Percentiles rank a stretch among this genome's conserved stretches.
Conservation (phyloP, 768 basidiomycete species). For the Suillus lakei region DNA sequence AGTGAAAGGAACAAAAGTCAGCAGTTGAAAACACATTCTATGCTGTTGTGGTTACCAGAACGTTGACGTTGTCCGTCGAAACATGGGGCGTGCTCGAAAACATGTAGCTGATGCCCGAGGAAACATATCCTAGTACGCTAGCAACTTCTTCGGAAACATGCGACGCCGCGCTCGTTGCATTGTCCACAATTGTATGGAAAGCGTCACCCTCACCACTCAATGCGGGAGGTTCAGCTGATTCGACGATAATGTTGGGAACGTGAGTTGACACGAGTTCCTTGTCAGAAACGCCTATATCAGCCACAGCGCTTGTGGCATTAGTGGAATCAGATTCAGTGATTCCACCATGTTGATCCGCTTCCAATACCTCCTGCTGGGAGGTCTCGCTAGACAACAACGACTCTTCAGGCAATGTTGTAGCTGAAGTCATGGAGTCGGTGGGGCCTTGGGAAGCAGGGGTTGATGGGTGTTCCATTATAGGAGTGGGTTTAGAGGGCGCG, state of each 20-base stretch:
- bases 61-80: background rate
- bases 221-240: background rate
- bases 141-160: background rate
- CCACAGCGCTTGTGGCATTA: background rate
- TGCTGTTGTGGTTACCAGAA: background rate
- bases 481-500: constrained; percentile 51
- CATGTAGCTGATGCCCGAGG: background rate
- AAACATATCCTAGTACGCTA: background rate
- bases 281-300: background rate
- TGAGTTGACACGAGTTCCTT: background rate
- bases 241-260: background rate
- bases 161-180: background rate
- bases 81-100: background rate
- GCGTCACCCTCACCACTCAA: background rate
- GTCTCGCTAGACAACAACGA: background rate
- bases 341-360: background rate
- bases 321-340: constrained; percentile 4
- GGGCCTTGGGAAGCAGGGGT: background rate
- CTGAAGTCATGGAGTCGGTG: constrained; percentile 17
- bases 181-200: background rate
- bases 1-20: background rate
- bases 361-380: background rate
- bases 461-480: background rate
- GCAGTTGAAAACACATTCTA: too few relatives aligned
- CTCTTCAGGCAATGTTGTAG: background rate